A percentile compares a stretch with the other conserved stretches of the same genome.
phyloP scores from a whole-genome alignment of 805 yeast genomes.

The Saturnispora bothae region DNA sequence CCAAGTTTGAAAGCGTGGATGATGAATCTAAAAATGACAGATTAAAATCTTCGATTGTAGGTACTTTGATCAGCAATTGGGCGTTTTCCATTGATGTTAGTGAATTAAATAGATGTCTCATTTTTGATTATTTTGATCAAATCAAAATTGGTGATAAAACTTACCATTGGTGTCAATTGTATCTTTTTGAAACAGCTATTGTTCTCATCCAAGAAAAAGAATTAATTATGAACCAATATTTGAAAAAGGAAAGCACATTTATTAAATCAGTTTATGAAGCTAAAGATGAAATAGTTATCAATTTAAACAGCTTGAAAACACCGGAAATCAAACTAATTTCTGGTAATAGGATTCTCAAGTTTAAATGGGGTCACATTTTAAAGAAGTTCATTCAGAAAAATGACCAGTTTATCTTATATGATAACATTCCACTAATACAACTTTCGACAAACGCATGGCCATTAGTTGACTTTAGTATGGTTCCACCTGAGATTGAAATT shows the following conservation, averaged over 20 bases:
- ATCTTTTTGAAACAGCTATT: constrained; percentile 19
- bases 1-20: constrained; percentile 20
- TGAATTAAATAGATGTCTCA: constrained; percentile 2
- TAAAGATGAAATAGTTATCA: constrained; percentile 15
- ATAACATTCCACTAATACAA: constrained; percentile 30
- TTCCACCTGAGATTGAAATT: constrained; percentile 32
- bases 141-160: constrained; percentile 5
- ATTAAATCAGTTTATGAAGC: constrained; percentile 20
- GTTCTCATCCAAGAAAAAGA: constrained; percentile 12
- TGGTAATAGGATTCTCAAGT: constrained; percentile 17
- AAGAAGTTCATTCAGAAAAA: constrained; percentile 11
- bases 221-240: constrained; percentile 14
- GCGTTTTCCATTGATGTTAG: constrained; percentile 1
- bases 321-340: constrained; percentile 18
- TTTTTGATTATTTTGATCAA: constrained; percentile 21
- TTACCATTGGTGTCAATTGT: constrained; percentile 12
- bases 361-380: constrained; percentile 22
- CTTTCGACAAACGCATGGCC: constrained; percentile 44
- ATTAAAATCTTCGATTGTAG: constrained; percentile 18
- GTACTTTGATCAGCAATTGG: constrained; percentile 12
- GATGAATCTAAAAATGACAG: constrained; percentile 11
- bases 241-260: constrained; percentile 12
- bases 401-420: background rate
- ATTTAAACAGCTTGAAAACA: constrained; percentile 17
- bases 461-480: constrained; percentile 23